Conservation (phyloP, 2,329 filamentous ascomycete species). For the Diaporthe amygdali region DNA sequence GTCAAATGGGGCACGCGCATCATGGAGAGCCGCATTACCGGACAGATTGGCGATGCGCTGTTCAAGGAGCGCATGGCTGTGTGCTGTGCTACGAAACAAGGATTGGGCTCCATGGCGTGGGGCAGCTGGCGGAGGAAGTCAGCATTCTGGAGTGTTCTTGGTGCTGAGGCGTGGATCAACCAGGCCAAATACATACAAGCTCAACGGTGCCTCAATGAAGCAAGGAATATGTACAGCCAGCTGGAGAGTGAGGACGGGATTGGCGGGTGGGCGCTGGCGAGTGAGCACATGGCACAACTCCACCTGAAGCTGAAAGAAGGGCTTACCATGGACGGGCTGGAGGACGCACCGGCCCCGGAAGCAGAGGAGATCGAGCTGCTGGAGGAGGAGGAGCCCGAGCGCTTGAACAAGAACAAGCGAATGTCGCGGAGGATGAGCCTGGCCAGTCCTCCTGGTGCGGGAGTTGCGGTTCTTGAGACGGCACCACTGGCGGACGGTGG, state of each 20-base stretch:
- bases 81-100: constrained; percentile 79
- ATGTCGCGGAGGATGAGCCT: constrained; percentile 61
- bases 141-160: constrained; percentile 85
- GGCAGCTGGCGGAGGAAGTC: constrained; percentile 82
- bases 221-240: constrained; percentile 59
- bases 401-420: constrained; percentile 51
- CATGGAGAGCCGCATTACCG: constrained; percentile 79
- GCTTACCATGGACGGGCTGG: constrained; percentile 40
- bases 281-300: constrained; percentile 56
- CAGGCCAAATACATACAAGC: constrained; percentile 80
- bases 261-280: constrained; percentile 54
- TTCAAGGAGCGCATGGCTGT: constrained; percentile 85
- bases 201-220: constrained; percentile 76
- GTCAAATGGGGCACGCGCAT: constrained; percentile 83
- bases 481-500: constrained; percentile 31
- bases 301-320: constrained; percentile 55
- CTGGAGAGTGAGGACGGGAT: constrained; percentile 57
- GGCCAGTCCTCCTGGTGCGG: constrained; percentile 42
- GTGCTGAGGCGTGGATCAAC: constrained; percentile 82
- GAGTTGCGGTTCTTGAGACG: constrained; percentile 36
- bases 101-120: constrained; percentile 68
- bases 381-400: constrained; percentile 59
- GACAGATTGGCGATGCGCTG: constrained; percentile 78
- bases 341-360: constrained; percentile 32
- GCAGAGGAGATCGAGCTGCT: constrained; percentile 45